These are phyloP conservation scores for Sclerotinia spermophila DNA, from an alignment of 2,329 filamentous ascomycete genomes.

Conservation along the genomic window DNA sequence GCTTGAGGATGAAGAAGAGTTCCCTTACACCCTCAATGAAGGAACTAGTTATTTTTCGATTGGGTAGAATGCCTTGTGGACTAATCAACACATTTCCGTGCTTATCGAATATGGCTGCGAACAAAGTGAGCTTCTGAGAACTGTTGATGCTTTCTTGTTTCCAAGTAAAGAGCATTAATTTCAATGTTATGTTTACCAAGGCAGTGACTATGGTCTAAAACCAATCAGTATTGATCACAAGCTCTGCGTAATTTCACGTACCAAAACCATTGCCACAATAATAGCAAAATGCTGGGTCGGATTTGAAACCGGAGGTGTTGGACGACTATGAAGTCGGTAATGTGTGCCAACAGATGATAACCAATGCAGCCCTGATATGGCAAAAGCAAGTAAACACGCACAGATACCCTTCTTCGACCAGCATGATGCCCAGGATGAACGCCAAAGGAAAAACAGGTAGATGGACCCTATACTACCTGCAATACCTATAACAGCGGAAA, in stretches of 20 bases:
- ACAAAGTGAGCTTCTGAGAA: constrained; percentile 52
- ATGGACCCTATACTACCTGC: constrained; percentile 67
- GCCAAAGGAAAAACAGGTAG: constrained; percentile 71
- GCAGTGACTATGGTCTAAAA: constrained; percentile 58
- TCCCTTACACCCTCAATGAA: constrained; percentile 60
- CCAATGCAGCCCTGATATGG: constrained; percentile 87
- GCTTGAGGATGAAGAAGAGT: neutral
- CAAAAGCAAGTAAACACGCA: constrained; percentile 64
- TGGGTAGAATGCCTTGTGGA: constrained; percentile 65
- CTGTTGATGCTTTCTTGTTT: constrained; percentile 35
- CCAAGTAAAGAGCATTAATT: constrained; percentile 46
- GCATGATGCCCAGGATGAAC: constrained; percentile 70
- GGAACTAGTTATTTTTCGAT: constrained; percentile 73
- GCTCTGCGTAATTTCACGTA: constrained; percentile 6
- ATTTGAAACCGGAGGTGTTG: constrained; percentile 32
- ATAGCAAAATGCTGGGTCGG: constrained; percentile 18
- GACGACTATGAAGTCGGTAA: constrained; percentile 54
- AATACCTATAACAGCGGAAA: constrained; percentile 68
- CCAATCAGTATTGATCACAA: neutral
- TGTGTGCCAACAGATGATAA: constrained; percentile 67
- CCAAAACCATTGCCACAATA: constrained; percentile 30
- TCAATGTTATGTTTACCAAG: constrained; percentile 52
- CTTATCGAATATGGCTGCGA: constrained; percentile 63
- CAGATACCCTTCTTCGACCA: constrained; percentile 71
- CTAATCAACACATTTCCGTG: constrained; percentile 65